A percentile compares a stretch with the other conserved stretches of the same genome.
These are phyloP conservation scores for Malassezia yamatoensis DNA, from an alignment of 1,284 basidiomycete genomes.

Conservation along the genomic window DNA sequence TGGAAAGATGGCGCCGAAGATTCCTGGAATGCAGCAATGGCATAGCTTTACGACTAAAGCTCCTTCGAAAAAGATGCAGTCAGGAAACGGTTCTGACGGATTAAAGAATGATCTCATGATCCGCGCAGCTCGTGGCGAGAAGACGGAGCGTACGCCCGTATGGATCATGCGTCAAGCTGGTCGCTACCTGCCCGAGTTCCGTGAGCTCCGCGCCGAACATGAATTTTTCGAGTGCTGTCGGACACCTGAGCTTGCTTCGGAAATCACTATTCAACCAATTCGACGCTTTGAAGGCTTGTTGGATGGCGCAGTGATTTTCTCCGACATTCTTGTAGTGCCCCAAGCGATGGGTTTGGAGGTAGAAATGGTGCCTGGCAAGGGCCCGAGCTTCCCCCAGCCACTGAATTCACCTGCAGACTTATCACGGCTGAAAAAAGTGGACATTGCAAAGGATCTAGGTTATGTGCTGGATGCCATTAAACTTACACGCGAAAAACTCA, in stretches of 20 bases:
- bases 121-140: constrained; percentile 75
- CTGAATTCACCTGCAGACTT: constrained; percentile 40
- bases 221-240: constrained; percentile 48
- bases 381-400: constrained; percentile 42
- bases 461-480: constrained; percentile 45
- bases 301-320: constrained; percentile 47
- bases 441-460: constrained; percentile 45
- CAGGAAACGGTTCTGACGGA: constrained; percentile 26
- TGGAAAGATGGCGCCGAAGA: constrained; percentile 25
- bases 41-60: constrained; percentile 27
- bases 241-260: constrained; percentile 39
- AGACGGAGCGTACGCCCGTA: constrained; percentile 81
- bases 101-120: constrained; percentile 82
- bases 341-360: constrained; percentile 48
- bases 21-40: constrained; percentile 30
- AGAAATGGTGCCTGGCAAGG: constrained; percentile 44
- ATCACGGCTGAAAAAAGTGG: constrained; percentile 40
- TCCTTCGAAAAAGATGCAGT: constrained; percentile 13
- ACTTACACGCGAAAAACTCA: constrained; percentile 38
- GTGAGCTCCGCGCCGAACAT: constrained; percentile 41
- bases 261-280: constrained; percentile 46
- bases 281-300: constrained; percentile 42
- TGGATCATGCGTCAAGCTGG: constrained; percentile 99
- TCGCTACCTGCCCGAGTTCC: constrained; percentile 65
- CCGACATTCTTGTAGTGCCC: constrained; percentile 46